Evolutionary conservation across 495 filamentous ascomycete genomes (phyloP).

Genomic region (Aspergillus leporis): DNA sequence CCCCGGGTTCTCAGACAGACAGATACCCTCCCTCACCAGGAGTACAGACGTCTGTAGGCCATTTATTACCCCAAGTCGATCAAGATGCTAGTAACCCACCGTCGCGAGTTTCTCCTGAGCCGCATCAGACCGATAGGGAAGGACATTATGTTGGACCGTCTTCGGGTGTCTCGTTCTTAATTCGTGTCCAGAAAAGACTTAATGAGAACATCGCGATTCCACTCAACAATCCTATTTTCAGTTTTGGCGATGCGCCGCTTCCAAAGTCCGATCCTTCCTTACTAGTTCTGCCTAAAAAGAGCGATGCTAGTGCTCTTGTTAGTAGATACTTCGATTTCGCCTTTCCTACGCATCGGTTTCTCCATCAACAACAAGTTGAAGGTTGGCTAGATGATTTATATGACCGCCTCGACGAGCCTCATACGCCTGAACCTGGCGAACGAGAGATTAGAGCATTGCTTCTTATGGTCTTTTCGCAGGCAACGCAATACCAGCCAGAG

Average conservation of each 20-base stretch:
- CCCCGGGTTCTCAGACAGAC: neutral
- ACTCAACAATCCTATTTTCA: conserved; percentile 27
- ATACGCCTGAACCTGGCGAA: conserved; percentile 6
- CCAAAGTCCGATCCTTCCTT: conserved; percentile 25
- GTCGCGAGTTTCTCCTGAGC: conserved; percentile 29
- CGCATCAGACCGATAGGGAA: conserved; percentile 33
- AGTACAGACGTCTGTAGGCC: neutral
- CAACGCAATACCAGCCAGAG: conserved; percentile 19
- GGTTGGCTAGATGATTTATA: conserved; percentile 26
- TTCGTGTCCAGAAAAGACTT: conserved; percentile 32
- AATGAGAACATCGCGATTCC: conserved; percentile 26
- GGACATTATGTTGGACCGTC: conserved; percentile 39
- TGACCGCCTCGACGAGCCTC: conserved; percentile 8
- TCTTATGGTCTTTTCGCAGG: conserved; percentile 27
- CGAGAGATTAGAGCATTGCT: conserved; percentile 22
- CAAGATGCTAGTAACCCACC: conserved; percentile 3
- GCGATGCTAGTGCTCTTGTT: conserved; percentile 24
- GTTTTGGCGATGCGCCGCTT: conserved; percentile 33
- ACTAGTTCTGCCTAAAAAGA: conserved; percentile 24
- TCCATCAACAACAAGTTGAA: conserved; percentile 25
- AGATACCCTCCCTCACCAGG: neutral
- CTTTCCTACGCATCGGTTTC: conserved; percentile 37
- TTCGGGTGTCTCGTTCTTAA: conserved; percentile 35
- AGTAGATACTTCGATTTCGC: conserved; percentile 37
- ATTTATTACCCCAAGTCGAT: conserved; percentile 2